Evolutionary conservation across 169 alveolate genomes (phyloP), one percentile per base, ranked within the genome.

Genomic region (Plasmodium blacklocki): DNA sequence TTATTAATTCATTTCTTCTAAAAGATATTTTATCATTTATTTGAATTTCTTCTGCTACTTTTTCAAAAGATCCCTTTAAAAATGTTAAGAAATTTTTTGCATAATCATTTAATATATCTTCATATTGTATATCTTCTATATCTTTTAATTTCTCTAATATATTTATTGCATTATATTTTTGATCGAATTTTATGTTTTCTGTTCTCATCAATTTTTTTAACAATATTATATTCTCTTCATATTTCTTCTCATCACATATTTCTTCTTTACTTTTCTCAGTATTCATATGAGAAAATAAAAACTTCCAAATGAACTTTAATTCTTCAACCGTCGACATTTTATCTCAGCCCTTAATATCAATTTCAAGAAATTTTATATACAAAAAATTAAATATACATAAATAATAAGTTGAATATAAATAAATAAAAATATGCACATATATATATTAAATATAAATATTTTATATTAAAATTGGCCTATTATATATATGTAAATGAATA

Each of bases 261-360:
- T 67, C 76, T 50, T 78, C 72, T 23, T 4, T 73, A 50, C 63
- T 32, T 52, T 78, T 78, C 54, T 64, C 78, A 50, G 89, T 64
- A 1, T 75, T 52, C 15, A 78, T 78, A 66, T 78, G 67, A 15
- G 89, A 78, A 39, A 78, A 78, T 50, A 78, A 78, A 66, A 78
- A 78, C 64, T 78, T 66, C 89, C 89, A 78, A 47, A 78, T 78
- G 68, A 78, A 78, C 47, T 78, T 78, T 45, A 78, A 66, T 56
- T 78, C 89, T n/a, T 78, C 89, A 63, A 78, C 78, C 18, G 89
- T 66, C 29, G 89, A 78, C 89, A 78, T 78, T 32, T 64, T 78
- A 50, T 64, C 23, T 58, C 58, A 7, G 11, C 11, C 14, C 43
- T 21, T 19, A 19, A 14, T 63, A 21, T 63, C 14, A 18, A 21